These are phyloP conservation scores for Botrytis aclada DNA, from an alignment of 2,329 filamentous ascomycete species.

Conservation along the genomic window DNA sequence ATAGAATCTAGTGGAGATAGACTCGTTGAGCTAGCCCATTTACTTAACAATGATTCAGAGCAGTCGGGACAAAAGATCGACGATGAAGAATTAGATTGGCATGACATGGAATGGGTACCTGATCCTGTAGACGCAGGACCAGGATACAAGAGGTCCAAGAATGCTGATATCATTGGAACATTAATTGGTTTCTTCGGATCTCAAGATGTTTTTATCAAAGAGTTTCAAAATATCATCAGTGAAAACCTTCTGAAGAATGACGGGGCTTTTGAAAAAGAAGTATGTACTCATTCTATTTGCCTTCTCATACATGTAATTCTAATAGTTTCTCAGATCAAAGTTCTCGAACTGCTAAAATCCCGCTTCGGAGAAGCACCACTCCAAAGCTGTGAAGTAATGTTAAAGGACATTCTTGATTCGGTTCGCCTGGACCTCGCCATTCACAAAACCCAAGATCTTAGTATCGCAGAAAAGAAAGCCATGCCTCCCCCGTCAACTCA, in stretches of 20 bases:
- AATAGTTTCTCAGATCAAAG: slow-evolving; percentile 53
- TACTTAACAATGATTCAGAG: slow-evolving; percentile 49
- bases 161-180: slow-evolving; percentile 87
- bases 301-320: slow-evolving; percentile 20
- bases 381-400: slow-evolving; percentile 96
- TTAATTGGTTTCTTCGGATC: slow-evolving; percentile 84
- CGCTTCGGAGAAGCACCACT: slow-evolving; percentile 82
- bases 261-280: slow-evolving; percentile 70
- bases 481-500: slow-evolving; percentile 34
- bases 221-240: slow-evolving; percentile 85
- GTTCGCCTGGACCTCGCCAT: slow-evolving; percentile 68
- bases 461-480: slow-evolving; percentile 34
- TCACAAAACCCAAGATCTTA: slow-evolving; percentile 48
- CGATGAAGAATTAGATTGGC: slow-evolving; percentile 77
- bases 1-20: slow-evolving; percentile 45
- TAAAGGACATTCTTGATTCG: slow-evolving; percentile 87
- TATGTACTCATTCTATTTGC: slow-evolving; percentile 20
- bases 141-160: slow-evolving; percentile 85
- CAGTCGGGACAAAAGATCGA: slow-evolving; percentile 51
- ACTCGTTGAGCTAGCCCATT: slow-evolving; percentile 63
- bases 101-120: slow-evolving; percentile 90
- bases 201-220: slow-evolving; percentile 89
- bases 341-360: slow-evolving; percentile 82
- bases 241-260: slow-evolving; percentile 71
- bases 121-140: slow-evolving; percentile 90